phyloP scores from a whole-genome alignment of 805 yeast species.

The Lipomyces chichibuensis region DNA sequence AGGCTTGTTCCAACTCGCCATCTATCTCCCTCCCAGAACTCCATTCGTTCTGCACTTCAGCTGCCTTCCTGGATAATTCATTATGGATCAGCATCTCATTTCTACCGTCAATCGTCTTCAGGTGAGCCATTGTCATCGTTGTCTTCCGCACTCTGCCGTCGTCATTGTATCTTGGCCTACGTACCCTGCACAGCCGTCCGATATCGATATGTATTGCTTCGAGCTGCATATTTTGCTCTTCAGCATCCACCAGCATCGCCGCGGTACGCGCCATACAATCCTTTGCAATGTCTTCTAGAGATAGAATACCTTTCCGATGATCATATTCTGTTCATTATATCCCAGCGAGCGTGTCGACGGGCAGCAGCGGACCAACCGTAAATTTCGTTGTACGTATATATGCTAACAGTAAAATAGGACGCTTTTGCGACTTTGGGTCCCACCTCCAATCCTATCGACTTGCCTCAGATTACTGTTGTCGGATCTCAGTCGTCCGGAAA shows the following conservation, averaged over 20 bases:
- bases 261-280: not conserved
- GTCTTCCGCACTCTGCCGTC: not conserved
- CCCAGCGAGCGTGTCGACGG: not conserved
- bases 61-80: constrained; percentile 1
- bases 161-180: not conserved
- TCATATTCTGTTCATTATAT: not conserved
- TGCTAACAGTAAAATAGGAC: constrained; percentile 52
- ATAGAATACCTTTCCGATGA: not conserved
- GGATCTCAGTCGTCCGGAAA: constrained; percentile 92
- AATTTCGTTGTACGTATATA: not conserved
- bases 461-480: constrained; percentile 93
- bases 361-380: not conserved
- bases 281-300: not conserved
- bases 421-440: constrained; percentile 97
- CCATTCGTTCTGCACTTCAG: not conserved
- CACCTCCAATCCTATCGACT: constrained; percentile 88
- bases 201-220: not conserved
- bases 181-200: not conserved
- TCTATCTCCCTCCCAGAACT: not conserved
- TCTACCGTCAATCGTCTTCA: constrained; percentile 40
- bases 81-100: constrained; percentile 40
- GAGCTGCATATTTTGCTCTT: not conserved
- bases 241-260: not conserved
- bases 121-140: constrained; percentile 23
- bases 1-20: not conserved